Evolutionary conservation across 148 eudicot species (phyloP).

Genomic region (Polygonum aviculare): DNA sequence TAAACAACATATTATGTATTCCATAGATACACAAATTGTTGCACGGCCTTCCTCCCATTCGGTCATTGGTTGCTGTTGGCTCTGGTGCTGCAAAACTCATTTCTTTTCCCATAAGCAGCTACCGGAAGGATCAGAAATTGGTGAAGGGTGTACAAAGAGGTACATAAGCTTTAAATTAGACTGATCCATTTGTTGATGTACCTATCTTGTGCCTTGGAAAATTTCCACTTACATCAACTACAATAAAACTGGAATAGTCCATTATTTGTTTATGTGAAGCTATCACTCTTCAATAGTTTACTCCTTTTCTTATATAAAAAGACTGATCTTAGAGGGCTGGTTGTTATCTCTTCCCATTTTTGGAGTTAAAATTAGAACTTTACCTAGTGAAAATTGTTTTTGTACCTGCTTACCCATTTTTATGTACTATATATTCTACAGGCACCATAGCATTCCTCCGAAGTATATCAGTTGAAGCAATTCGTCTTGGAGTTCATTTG

Average conservation of each 20-base stretch:
- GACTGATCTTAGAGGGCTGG: background rate
- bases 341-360: background rate
- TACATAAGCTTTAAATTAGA: constrained; percentile 14
- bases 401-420: background rate
- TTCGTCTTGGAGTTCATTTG: constrained; percentile 89
- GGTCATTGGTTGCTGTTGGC: constrained; percentile 83
- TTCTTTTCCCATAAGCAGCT: constrained; percentile 74
- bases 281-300: too few relatives aligned
- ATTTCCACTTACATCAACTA: background rate
- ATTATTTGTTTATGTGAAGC: background rate
- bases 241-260: background rate
- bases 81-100: constrained; percentile 88
- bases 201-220: background rate
- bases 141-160: constrained; percentile 98
- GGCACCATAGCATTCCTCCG: constrained; percentile 84
- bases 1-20: background rate
- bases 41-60: constrained; percentile 76
- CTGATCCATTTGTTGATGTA: background rate
- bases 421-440: constrained; percentile 17
- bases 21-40: constrained; percentile 73
- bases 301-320: background rate
- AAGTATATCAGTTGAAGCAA: constrained; percentile 92
- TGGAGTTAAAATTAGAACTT: background rate
- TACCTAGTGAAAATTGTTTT: background rate
- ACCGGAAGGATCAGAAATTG: constrained; percentile 68